Evolutionary conservation across 352 stramenopile genomes (phyloP).

Genomic region (Phytophthora europaea): DNA sequence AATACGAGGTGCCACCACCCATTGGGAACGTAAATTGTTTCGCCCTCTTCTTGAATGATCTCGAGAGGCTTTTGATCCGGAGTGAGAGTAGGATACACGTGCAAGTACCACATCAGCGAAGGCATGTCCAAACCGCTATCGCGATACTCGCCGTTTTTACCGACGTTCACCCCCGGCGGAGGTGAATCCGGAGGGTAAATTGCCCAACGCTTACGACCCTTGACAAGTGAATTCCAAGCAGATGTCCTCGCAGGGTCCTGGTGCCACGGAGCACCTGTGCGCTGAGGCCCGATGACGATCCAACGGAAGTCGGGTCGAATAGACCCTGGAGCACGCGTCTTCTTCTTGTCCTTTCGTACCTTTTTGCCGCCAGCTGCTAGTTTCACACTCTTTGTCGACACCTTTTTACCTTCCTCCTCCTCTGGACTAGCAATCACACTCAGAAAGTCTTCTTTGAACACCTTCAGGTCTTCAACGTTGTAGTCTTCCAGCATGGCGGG

Average conservation of each 20-base stretch:
- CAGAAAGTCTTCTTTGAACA: slow-evolving; percentile 87
- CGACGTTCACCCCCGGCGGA: slow-evolving; percentile 70
- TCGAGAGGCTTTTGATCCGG: slow-evolving; percentile 82
- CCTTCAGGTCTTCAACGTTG: slow-evolving; percentile 59
- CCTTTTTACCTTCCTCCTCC: slow-evolving; percentile 32
- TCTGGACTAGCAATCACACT: slow-evolving; percentile 40
- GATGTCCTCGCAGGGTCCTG: slow-evolving; percentile 96
- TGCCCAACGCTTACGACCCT: slow-evolving; percentile 96
- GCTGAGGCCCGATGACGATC: slow-evolving; percentile 86
- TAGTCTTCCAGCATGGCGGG: slow-evolving; percentile 78
- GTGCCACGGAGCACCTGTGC: slow-evolving; percentile 95
- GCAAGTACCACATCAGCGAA: slow-evolving; percentile 86
- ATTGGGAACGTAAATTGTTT: slow-evolving; percentile 97
- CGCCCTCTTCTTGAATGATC: slow-evolving; percentile 93
- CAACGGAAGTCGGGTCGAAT: slow-evolving; percentile 81
- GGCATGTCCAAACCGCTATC: slow-evolving; percentile 81
- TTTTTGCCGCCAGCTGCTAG: slow-evolving; percentile 49
- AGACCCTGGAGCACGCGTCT: slow-evolving; percentile 39
- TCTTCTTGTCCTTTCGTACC: slow-evolving; percentile 49
- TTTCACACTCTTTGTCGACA: slow-evolving; percentile 33
- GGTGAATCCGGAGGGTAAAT: slow-evolving; percentile 93
- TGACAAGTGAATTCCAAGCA: slow-evolving; percentile 96
- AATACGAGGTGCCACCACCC: slow-evolving; percentile 98
- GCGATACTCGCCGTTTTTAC: slow-evolving; percentile 62
- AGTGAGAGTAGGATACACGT: slow-evolving; percentile 85